Conservation (phyloP, 1,284 basidiomycete genomes). For the Papiliotrema nemorosa region DNA sequence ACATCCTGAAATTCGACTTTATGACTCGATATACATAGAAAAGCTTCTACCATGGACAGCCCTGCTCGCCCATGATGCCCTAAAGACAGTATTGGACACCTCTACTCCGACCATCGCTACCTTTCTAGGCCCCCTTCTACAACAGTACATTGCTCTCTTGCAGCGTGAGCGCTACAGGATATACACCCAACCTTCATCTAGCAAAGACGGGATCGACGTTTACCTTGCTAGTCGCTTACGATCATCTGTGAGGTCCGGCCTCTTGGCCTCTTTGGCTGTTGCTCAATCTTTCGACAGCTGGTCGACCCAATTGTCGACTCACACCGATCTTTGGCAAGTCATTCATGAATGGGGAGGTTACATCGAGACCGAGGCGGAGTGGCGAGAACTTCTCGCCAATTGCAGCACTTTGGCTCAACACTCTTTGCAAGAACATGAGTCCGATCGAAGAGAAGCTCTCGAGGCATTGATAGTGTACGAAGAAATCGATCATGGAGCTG, state of each 20-base stretch:
- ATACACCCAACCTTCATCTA: conserved; percentile 28
- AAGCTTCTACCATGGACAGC: no score
- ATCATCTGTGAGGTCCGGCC: conserved; percentile 31
- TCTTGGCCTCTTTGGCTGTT: conserved; percentile 16
- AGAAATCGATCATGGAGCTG: conserved; percentile 28
- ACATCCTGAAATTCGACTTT: no score
- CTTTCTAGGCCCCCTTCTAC: conserved; percentile 15
- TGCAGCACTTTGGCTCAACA: conserved; percentile 1
- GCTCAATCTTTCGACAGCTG: conserved; percentile 4
- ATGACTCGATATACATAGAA: no score
- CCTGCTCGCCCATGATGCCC: no score
- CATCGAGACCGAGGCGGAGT: conserved; percentile 34
- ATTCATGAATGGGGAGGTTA: conserved; percentile 43
- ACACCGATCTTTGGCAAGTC: conserved; percentile 24
- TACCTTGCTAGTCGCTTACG: conserved; percentile 33
- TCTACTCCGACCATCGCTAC: conserved; percentile 9
- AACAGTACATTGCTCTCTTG: not conserved
- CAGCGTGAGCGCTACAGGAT: conserved; percentile 2
- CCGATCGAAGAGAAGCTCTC: not conserved
- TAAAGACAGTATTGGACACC: no score
- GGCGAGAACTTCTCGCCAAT: conserved; percentile 19
- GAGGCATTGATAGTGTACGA: conserved; percentile 17
- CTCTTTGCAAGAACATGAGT: not conserved
- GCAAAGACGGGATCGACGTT: conserved; percentile 30
- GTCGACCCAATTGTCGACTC: conserved; percentile 13